Base-by-base conservation (phyloP, 805 yeast genomes). In the Maudiozyma bulderi region DNA sequence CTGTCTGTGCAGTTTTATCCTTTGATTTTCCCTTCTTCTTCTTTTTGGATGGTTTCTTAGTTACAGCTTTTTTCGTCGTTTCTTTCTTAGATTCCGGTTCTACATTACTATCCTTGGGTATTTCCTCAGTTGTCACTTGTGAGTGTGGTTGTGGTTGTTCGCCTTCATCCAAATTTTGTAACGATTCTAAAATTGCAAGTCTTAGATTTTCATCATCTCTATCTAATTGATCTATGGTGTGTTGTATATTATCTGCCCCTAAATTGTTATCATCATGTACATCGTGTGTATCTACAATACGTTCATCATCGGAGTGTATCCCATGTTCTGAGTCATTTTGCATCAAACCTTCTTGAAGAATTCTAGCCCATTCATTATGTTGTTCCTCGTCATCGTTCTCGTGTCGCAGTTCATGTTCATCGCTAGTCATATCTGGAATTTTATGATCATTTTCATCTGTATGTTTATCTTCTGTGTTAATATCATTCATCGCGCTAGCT, bases 401-500 rank as follows among this genome's bases (percentile, higher is more conserved):
- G 28, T 47, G 47, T 40, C 58, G 59, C 46, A 34, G 9, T 48
- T 33, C 15, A 20, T 34, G 39, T 35, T 35, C 39, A 26, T 35
- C 26, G 40, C 3, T 8, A 10, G 26, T 20, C 26, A 20, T 20
- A 20, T 20, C 26, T 8, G 2, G 14, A 9, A n/a, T 15, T 9
- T 40, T 14, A 35, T 32, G 37, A 15, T 43, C 31, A 5, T 49
- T 26, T 26, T 45, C 44, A 26, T 35, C 29, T 3, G 29, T 30
- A 6, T 45, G 37, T 13, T 4, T 41, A 20, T 40, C 56, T 14
- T 42, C 8, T 51, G 61, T 57, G 30, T 52, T 50, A 51, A 63
- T 57, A 37, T 52, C 50, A 11, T 63, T 61, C 33, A 71, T 69
- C 2, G 75, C 75, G 52, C 62, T 68, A 15, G 70, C 68, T 3